Evolutionary conservation across 2,329 filamentous ascomycete species (phyloP).

Genomic region (Alternaria ventricosa): DNA sequence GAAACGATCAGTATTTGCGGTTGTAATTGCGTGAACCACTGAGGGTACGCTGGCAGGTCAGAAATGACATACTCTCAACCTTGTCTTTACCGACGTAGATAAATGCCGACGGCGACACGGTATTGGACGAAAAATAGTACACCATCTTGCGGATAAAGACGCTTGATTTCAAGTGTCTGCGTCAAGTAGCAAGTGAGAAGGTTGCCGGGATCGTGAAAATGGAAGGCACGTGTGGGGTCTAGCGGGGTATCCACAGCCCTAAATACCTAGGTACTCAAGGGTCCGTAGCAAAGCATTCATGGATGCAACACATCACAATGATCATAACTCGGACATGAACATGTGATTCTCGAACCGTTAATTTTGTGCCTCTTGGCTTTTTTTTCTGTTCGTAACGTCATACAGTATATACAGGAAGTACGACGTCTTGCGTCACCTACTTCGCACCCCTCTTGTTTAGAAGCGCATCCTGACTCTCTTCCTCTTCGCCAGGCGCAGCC

Average conservation of each 20-base stretch:
- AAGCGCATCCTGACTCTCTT: slow-evolving; percentile 30
- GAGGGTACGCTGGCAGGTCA: not conserved
- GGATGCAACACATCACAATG: not conserved
- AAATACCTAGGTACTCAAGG: slow-evolving; percentile 1
- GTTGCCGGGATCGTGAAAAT: slow-evolving; percentile 29
- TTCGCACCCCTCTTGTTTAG: slow-evolving; percentile 31
- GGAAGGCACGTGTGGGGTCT: slow-evolving; percentile 37
- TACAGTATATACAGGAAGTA: not conserved
- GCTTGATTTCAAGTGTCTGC: not conserved
- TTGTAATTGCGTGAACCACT: not conserved
- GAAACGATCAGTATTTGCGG: not conserved
- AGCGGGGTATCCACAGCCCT: slow-evolving; percentile 26
- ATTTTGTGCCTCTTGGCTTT: not conserved
- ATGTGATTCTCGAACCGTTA: not conserved
- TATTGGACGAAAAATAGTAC: slow-evolving; percentile 91
- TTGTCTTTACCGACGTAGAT: slow-evolving; percentile 99
- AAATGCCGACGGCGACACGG: slow-evolving; percentile 80
- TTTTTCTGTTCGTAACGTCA: not conserved
- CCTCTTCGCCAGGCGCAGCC: slow-evolving; percentile 36
- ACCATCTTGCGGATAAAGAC: slow-evolving; percentile 68
- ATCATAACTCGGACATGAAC: not conserved
- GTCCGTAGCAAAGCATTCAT: not conserved
- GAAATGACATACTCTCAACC: slow-evolving; percentile 79
- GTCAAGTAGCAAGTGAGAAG: not conserved
- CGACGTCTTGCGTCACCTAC: slow-evolving; percentile 6